Evolutionary conservation across 306 rosid species (phyloP).

Genomic region (Cercis canadensis): DNA sequence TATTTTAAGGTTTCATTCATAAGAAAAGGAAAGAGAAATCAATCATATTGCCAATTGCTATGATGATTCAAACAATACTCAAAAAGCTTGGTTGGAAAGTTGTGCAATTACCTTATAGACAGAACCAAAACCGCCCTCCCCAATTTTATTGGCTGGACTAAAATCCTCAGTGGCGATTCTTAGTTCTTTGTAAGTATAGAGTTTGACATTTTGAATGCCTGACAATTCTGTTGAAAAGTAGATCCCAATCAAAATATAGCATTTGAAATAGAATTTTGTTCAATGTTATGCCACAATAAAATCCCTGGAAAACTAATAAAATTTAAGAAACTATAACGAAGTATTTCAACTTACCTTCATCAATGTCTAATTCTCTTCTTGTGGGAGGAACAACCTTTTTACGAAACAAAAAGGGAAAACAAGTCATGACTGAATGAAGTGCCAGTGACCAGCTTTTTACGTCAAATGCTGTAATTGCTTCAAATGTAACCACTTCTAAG

Average conservation of each 20-base stretch:
- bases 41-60: constrained; percentile 4
- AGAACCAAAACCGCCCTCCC: constrained; percentile 99
- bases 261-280: constrained; percentile 1
- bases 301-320: constrained; percentile 6
- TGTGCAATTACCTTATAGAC: constrained; percentile 75
- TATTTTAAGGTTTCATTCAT: constrained; percentile 31
- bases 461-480: constrained; percentile 41
- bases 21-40: constrained; percentile 21
- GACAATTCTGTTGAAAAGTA: constrained; percentile 55
- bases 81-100: not conserved
- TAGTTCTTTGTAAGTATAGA: constrained; percentile 72
- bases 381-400: constrained; percentile 45
- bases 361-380: constrained; percentile 38
- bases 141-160: constrained; percentile 75
- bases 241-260: constrained; percentile 27
- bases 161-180: constrained; percentile 75
- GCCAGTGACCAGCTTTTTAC: constrained; percentile 22
- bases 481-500: constrained; percentile 45
- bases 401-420: constrained; percentile 62
- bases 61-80: too few species aligned
- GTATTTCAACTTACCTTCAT: constrained; percentile 57
- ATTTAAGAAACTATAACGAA: constrained; percentile 4
- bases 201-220: constrained; percentile 67
- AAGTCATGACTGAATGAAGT: constrained; percentile 57
- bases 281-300: constrained; percentile 16